A percentile compares a stretch with the other conserved stretches of the same genome.
Conservation (phyloP, 345 rosid genomes). For the Combretum micranthum region DNA sequence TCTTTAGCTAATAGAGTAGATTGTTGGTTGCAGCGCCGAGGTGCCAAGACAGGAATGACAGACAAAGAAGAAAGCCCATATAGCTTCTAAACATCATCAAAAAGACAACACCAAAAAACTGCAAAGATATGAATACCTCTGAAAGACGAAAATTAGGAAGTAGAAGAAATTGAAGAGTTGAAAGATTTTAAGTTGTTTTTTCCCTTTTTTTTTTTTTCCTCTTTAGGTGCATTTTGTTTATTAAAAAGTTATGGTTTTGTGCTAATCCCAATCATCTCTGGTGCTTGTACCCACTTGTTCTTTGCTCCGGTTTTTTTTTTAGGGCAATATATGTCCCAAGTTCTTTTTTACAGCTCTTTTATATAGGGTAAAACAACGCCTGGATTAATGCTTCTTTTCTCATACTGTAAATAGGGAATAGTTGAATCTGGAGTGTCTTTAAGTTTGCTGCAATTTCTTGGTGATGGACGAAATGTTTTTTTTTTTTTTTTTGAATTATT, state of each 20-base stretch:
- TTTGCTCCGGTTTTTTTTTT: conserved; percentile 7
- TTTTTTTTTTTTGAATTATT: too few species aligned
- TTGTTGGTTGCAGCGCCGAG: conserved; percentile 49
- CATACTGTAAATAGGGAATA: conserved; percentile 61
- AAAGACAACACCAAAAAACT: background rate
- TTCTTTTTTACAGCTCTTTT: conserved; percentile 14
- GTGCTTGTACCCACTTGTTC: conserved; percentile 10
- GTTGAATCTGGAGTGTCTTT: conserved; percentile 28
- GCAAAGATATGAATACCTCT: conserved; percentile 5
- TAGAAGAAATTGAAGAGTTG: too few species aligned
- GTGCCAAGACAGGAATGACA: conserved; percentile 46
- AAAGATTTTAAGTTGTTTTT: conserved; percentile 8
- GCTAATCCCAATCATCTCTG: conserved; percentile 12
- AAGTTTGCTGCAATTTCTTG: conserved; percentile 31
- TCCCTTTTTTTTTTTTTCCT: too few species aligned
- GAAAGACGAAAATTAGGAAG: conserved; percentile 13
- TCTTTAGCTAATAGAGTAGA: conserved; percentile 4
- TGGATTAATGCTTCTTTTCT: conserved; percentile 32
- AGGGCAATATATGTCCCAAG: conserved; percentile 10
- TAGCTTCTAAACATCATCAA: conserved; percentile 11
- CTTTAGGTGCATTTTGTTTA: conserved; percentile 15
- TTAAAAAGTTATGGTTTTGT: conserved; percentile 11
- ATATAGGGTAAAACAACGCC: conserved; percentile 24
- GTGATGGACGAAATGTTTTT: too few species aligned
- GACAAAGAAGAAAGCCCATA: conserved; percentile 51